Evolutionary conservation across 1,284 basidiomycete genomes (phyloP), one percentile per base, ranked within the genome.

Genomic region (Tilletia indica): DNA sequence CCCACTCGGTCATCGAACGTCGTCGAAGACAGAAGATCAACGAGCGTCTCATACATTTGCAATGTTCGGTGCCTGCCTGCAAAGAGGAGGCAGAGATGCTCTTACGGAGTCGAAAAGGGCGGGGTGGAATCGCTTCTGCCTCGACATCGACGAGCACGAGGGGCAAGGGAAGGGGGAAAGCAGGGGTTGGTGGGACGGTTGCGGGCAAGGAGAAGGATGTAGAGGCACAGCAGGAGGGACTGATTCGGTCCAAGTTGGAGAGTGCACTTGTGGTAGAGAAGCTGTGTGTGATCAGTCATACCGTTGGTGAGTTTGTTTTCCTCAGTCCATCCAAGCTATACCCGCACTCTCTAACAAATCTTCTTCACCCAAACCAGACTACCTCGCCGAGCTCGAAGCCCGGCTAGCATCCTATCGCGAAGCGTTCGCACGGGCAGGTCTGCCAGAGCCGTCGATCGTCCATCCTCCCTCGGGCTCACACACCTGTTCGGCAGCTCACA

Each of bases 11-110:
- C 71, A 84, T 84, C 61, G 83, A 84, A 71, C 68, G 83, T 9
- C 76, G 82, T 21, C 71, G 83, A 11, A 68, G 83, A 21, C 81
- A 82, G 61, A 84, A 84, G 76, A 84, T 84, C 77, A 84, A 84
- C 72, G 82, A 84, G 68, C 79, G 80, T 67, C 78, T 84, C 8
- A 74, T 83, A 48, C 68, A 73, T 16, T 69, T 84, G 39, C 82
- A 83, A 61, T 71, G 71, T 49, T 68, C 74, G 16, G 78, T 84
- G 11, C 83, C 83, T 0, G 83, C 83, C 9, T 84, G 83, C 51
- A 75, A 75, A 58, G 73, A 77, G 31, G 79, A 84, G 69, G 80
- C 77, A n/a, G 71, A 71, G 39, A 79, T 71, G n/a, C 34, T 71
- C 16, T 42, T 71, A 2, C 47, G 49, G 4, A 39, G 31, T 48